These are phyloP conservation scores for Penicillium flavigenum DNA, from an alignment of 495 filamentous ascomycete species.

Conservation along the genomic window DNA sequence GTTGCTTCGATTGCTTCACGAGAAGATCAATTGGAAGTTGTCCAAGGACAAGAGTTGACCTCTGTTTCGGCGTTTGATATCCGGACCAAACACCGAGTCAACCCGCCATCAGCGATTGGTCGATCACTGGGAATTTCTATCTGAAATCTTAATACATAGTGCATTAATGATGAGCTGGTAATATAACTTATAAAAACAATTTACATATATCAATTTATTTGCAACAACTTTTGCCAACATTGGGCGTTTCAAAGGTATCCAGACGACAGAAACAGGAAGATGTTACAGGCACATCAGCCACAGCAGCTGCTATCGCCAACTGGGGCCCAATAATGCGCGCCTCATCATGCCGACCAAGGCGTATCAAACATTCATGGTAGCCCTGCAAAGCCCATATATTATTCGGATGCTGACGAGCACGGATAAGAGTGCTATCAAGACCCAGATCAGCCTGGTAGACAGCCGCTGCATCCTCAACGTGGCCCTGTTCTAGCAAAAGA, in stretches of 20 bases:
- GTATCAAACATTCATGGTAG: conserved; percentile 60
- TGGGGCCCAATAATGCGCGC: conserved; percentile 50
- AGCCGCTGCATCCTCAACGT: conserved; percentile 51
- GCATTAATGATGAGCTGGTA: background rate
- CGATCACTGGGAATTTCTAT: background rate
- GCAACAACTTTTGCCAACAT: conserved; percentile 16
- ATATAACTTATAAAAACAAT: background rate
- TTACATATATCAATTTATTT: conserved; percentile 6
- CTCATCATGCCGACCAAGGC: conserved; percentile 50
- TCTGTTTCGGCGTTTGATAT: conserved; percentile 14
- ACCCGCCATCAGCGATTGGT: conserved; percentile 1
- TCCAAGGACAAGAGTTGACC: background rate
- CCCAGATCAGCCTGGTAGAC: conserved; percentile 64
- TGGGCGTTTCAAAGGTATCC: conserved; percentile 26
- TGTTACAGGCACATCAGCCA: conserved; percentile 57
- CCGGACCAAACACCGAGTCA: conserved; percentile 11
- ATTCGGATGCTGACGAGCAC: conserved; percentile 59
- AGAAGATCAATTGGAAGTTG: background rate
- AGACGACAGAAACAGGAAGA: conserved; percentile 61
- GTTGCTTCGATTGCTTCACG: background rate
- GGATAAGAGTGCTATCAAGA: conserved; percentile 52
- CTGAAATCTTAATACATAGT: too few species aligned
- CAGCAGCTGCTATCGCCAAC: conserved; percentile 50
- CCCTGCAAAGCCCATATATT: conserved; percentile 72
- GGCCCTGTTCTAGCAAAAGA: conserved; percentile 60